A percentile compares a stretch with the other conserved stretches of the same genome.
Conservation (phyloP, 2,329 filamentous ascomycete species). For the Capronia americana region DNA sequence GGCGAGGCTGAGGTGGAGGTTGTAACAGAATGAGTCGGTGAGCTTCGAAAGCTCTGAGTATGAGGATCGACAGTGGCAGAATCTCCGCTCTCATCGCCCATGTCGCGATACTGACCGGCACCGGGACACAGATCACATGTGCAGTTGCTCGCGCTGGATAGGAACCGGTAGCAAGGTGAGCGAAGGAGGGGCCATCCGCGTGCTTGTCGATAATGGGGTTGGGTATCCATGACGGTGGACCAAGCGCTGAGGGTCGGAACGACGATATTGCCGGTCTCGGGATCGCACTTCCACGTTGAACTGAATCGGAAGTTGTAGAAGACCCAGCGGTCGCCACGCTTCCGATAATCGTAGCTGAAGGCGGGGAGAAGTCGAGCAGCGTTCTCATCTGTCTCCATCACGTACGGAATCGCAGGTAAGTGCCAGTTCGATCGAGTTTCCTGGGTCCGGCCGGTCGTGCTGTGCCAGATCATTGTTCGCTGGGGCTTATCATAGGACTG, state of each 20-base stretch:
- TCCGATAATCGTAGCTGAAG: background rate
- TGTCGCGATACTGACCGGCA: background rate
- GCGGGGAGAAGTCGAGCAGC: background rate
- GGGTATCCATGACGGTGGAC: background rate
- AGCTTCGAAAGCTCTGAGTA: background rate
- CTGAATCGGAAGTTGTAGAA: background rate
- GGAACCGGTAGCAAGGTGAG: background rate
- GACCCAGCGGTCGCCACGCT: constrained; percentile 2
- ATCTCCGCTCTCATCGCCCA: background rate
- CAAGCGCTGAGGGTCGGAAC: background rate
- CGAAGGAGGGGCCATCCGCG: background rate
- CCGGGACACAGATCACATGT: background rate
- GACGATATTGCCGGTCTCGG: constrained; percentile 4
- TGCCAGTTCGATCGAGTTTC: background rate
- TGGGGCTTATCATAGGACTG: background rate
- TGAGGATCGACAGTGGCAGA: background rate
- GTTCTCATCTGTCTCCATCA: background rate
- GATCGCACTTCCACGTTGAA: background rate
- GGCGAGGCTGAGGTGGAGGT: background rate
- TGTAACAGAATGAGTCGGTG: background rate
- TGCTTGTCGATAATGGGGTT: background rate
- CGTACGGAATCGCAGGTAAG: background rate
- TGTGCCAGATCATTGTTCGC: background rate
- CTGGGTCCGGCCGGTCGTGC: background rate
- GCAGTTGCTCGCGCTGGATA: background rate